Conservation (phyloP, 2,329 filamentous ascomycete genomes). For the Neofusicoccum cordaticola region DNA sequence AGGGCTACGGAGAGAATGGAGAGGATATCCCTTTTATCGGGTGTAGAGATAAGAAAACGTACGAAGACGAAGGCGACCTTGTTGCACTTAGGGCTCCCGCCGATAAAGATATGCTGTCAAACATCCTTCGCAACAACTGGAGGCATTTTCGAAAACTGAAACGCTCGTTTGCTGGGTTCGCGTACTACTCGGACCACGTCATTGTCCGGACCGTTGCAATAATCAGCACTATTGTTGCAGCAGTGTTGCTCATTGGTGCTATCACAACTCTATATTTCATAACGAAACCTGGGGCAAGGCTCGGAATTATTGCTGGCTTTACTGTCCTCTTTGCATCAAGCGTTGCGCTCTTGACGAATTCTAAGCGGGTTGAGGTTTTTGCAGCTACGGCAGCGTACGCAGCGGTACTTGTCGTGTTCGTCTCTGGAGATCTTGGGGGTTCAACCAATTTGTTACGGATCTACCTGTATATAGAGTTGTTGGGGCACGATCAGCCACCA, state of each 20-base stretch:
- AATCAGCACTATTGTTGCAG: too few species aligned
- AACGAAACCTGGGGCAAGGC: neutral
- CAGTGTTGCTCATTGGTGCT: too few species aligned
- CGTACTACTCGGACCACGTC: too few species aligned
- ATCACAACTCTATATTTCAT: neutral
- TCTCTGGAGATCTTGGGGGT: neutral
- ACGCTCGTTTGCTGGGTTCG: neutral
- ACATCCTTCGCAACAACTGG: neutral
- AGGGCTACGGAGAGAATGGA: neutral
- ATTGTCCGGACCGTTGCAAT: too few species aligned
- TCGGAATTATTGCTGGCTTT: neutral
- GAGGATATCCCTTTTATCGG: neutral
- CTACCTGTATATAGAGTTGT: too few species aligned
- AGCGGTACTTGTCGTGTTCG: slow-evolving; percentile 26
- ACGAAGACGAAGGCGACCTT: neutral
- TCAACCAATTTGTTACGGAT: too few species aligned
- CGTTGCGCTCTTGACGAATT: slow-evolving; percentile 23
- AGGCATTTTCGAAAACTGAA: neutral
- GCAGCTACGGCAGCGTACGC: slow-evolving; percentile 27
- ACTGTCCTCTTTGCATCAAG: slow-evolving; percentile 26
- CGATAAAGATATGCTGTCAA: neutral
- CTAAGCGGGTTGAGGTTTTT: slow-evolving; percentile 25
- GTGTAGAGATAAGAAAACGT: neutral
- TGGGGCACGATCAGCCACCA: too few species aligned
- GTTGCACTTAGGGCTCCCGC: neutral